Base-by-base conservation (phyloP, 169 alveolate species). In the Plasmodium vinckei region DNA sequence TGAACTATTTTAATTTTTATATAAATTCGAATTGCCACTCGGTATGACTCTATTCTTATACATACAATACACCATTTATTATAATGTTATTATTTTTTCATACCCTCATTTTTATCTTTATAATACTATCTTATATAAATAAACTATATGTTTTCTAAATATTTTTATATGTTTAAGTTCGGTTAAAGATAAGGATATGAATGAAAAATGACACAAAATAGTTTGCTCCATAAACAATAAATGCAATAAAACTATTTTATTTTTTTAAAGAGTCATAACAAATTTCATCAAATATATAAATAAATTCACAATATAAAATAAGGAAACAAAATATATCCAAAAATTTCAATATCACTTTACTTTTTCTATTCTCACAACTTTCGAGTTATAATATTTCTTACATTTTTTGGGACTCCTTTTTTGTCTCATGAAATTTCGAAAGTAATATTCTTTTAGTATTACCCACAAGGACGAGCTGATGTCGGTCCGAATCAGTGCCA, bases 401-500 rank as follows among this genome's bases (percentile, higher is more conserved):
- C 42, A 10, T 5, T 67, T 82, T 21, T 53, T 53, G 54, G 39
- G 25, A 15, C 77, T 65, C 9, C 65, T 70, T 33, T 53, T 71
- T 46, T 54, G 53, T 72, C 65, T 70, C 75, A 44, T 68, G 33
- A 23, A 86, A 64, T 57, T 86, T 42, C 91, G 53, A 57, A 86
- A 86, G 49, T 86, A 51, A 64, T 86, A 60, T 68, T 86, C 91
- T 64, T 86, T 86, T 54, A 86, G 64, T 65, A 86, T 46, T 15
- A 69, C 56, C 91, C 87, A 86, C 17, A 86, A 44, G 87, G 91
- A 86, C 6, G 70, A 17, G 27, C 87, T 69, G 27, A 86, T 59
- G 46, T 86, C 91, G 10, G 91, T 86, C 49, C 19, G 73, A 42
- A 86, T 86, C 19, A 86, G 71, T 42, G 87, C 91, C 86, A 86